phyloP scores from a whole-genome alignment of 1,139 yeast species.

The Sugiyamaella grinbergsii region DNA sequence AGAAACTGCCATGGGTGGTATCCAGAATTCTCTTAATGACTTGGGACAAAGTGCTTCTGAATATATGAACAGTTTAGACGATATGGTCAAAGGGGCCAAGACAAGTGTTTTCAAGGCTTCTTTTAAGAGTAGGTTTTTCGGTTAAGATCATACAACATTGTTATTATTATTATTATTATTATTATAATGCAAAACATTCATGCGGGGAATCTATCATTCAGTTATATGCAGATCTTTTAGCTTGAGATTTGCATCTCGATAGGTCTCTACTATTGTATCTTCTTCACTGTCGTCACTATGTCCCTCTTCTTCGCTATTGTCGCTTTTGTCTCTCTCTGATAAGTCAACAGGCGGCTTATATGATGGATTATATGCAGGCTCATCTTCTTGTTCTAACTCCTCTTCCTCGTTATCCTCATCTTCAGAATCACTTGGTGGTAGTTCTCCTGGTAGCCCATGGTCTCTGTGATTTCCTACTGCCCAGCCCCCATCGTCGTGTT shows the following conservation, averaged over 20 bases:
- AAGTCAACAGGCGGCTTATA: constrained; percentile 13
- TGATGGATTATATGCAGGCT: constrained; percentile 7
- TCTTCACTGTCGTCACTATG: constrained; percentile 14
- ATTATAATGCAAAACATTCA: not conserved
- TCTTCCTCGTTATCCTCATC: constrained; percentile 37
- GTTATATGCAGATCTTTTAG: constrained; percentile 2
- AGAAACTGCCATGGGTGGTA: constrained; percentile 35
- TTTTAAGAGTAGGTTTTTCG: constrained; percentile 39
- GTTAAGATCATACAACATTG: constrained; percentile 9
- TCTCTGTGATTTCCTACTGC: constrained; percentile 70
- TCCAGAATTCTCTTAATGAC: constrained; percentile 38
- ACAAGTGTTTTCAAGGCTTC: constrained; percentile 36
- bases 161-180: not conserved
- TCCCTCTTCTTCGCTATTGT: constrained; percentile 19
- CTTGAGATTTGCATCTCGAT: not conserved
- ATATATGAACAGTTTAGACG: constrained; percentile 37
- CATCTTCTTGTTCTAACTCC: constrained; percentile 25
- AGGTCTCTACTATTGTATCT: too few species aligned
- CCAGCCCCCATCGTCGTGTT: constrained; percentile 66
- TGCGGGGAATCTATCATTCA: not conserved
- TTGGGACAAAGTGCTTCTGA: constrained; percentile 41
- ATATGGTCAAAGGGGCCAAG: constrained; percentile 36
- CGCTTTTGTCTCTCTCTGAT: constrained; percentile 18
- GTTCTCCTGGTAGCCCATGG: constrained; percentile 45
- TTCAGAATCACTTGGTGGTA: constrained; percentile 37